A percentile compares a stretch with the other conserved stretches of the same genome.
Conservation (phyloP, 2,329 filamentous ascomycete species). For the Salinomyces thailandicus region DNA sequence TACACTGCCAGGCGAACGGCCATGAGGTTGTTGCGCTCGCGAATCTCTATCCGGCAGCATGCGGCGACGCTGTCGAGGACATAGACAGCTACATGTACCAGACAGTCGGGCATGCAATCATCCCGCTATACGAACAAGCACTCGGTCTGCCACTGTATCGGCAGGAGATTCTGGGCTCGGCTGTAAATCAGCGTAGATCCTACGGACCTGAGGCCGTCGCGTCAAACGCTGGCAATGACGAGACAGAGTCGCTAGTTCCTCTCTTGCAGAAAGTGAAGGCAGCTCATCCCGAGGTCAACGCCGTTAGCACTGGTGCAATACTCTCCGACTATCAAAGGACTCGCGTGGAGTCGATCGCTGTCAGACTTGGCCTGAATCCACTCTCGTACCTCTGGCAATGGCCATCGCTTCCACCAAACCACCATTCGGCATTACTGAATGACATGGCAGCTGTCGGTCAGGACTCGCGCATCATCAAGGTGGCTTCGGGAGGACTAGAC, state of each 20-base stretch:
- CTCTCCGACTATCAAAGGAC: conserved; percentile 93
- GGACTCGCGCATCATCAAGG: conserved; percentile 88
- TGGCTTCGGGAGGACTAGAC: conserved; percentile 80
- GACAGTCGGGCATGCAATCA: conserved; percentile 79
- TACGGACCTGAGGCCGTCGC: conserved; percentile 41
- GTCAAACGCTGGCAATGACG: conserved; percentile 45
- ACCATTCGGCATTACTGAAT: conserved; percentile 48
- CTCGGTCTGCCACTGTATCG: conserved; percentile 78
- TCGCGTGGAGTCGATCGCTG: conserved; percentile 81
- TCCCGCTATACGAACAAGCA: conserved; percentile 72
- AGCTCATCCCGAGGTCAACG: conserved; percentile 70
- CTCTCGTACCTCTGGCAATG: conserved; percentile 91
- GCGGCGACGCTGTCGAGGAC: conserved; percentile 41
- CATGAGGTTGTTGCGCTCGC: conserved; percentile 79
- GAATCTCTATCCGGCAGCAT: conserved; percentile 61
- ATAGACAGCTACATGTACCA: conserved; percentile 99
- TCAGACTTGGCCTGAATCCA: conserved; percentile 71
- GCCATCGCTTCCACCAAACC: conserved; percentile 53
- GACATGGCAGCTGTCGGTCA: conserved; percentile 73
- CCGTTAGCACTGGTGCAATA: conserved; percentile 83
- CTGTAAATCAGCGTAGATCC: conserved; percentile 59
- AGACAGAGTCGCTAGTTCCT: conserved; percentile 77
- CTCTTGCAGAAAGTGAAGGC: conserved; percentile 58
- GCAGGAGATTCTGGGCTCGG: conserved; percentile 60
- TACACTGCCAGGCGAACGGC: conserved; percentile 80